A percentile compares a stretch with the other conserved stretches of the same genome.
Conservation (phyloP, 805 yeast genomes). For the Sugiyamaella qingdaonensis region DNA sequence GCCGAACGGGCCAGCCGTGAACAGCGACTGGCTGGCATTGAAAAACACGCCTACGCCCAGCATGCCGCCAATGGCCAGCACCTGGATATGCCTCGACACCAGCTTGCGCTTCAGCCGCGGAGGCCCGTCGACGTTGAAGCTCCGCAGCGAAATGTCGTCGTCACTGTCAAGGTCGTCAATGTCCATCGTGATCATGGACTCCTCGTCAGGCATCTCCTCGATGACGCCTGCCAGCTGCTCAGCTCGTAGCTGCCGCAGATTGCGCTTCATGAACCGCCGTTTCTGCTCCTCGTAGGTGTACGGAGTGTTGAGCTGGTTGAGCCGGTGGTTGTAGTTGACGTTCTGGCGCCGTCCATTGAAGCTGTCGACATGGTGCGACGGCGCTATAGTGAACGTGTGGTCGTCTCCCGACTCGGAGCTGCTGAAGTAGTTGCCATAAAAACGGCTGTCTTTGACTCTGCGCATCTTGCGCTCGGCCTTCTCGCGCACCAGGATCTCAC, state of each 20-base stretch:
- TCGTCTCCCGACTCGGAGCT: conserved; percentile 3
- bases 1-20: conserved; percentile 75
- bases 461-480: conserved; percentile 14
- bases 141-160: conserved; percentile 14
- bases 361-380: conserved; percentile 22
- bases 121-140: conserved; percentile 11
- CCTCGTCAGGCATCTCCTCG: conserved; percentile 16
- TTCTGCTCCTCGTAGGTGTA: conserved; percentile 19
- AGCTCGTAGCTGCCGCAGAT: neutral
- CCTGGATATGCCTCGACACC: conserved; percentile 63
- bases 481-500: conserved; percentile 22
- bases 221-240: neutral
- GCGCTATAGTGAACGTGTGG: conserved; percentile 7
- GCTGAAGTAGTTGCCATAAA: conserved; percentile 24
- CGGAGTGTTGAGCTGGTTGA: conserved; percentile 21
- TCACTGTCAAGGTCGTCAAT: conserved; percentile 26
- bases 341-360: conserved; percentile 25
- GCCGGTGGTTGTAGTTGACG: conserved; percentile 20
- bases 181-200: conserved; percentile 26
- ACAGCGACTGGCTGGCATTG: conserved; percentile 67
- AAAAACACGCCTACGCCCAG: conserved; percentile 71
- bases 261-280: conserved; percentile 4
- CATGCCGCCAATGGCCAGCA: conserved; percentile 76
- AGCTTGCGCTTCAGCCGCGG: conserved; percentile 47
- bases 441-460: conserved; percentile 12